These are phyloP conservation scores for Arachis monticola DNA, from an alignment of 331 rosid genomes.

Conservation along the genomic window DNA sequence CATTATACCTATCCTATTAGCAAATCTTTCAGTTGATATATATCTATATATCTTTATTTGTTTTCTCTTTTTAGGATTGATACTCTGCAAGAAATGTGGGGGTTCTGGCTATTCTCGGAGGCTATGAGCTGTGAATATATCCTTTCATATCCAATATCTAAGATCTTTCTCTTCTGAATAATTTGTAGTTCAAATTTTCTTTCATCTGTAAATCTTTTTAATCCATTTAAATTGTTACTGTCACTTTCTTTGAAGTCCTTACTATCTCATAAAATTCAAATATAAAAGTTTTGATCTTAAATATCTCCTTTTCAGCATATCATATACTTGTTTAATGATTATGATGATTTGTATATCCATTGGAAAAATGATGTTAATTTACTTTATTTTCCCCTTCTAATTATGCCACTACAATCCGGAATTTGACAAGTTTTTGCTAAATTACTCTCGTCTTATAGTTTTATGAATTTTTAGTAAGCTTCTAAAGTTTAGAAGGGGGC, in stretches of 20 bases:
- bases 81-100: constrained; percentile 94
- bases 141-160: constrained; percentile 13
- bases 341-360: too few relatives aligned
- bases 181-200: constrained; percentile 35
- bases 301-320: not conserved
- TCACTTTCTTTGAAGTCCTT: not conserved
- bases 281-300: not conserved
- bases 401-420: too few relatives aligned
- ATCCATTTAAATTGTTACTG: not conserved
- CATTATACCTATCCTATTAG: not conserved
- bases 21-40: constrained; percentile 7
- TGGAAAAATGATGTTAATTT: too few relatives aligned
- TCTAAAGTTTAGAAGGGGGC: not conserved
- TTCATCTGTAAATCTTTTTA: constrained; percentile 20
- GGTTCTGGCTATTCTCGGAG: constrained; percentile 98
- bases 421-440: too few relatives aligned
- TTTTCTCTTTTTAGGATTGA: constrained; percentile 63
- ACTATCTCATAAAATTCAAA: constrained; percentile 9
- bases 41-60: constrained; percentile 9
- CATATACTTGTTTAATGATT: too few relatives aligned
- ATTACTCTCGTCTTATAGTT: too few relatives aligned
- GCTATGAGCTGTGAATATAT: constrained; percentile 50
- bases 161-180: constrained; percentile 30
- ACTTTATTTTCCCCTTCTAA: too few relatives aligned
- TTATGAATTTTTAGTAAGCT: too few relatives aligned